Evolutionary conservation across 106 monocot species (phyloP).

Genomic region (Dioscorea zingiberensis): DNA sequence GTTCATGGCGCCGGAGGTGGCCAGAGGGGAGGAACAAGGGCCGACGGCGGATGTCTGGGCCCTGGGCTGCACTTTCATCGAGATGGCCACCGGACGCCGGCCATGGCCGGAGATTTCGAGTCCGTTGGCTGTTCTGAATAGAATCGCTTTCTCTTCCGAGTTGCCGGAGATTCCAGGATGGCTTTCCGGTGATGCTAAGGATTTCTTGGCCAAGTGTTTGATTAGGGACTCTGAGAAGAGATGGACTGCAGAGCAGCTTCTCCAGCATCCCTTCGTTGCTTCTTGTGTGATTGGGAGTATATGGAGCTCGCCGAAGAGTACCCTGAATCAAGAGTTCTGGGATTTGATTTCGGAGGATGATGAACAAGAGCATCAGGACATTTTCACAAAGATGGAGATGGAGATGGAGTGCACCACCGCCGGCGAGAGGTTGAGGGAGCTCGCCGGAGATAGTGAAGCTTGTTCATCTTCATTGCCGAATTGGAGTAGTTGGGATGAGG

Average conservation of each 20-base stretch:
- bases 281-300: background rate
- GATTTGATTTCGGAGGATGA: background rate
- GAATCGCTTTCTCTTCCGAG: conserved; percentile 27
- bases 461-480: no score
- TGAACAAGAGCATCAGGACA: no score
- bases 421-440: no score
- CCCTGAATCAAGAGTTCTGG: conserved; percentile 31
- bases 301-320: conserved; percentile 26
- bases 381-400: no score
- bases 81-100: conserved; percentile 50
- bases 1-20: conserved; percentile 80
- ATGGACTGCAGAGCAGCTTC: conserved; percentile 41
- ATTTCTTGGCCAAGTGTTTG: conserved; percentile 45
- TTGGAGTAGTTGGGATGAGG: no score
- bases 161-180: conserved; percentile 21
- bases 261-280: conserved; percentile 37
- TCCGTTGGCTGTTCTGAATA: conserved; percentile 18
- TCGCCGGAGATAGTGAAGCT: no score
- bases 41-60: conserved; percentile 67
- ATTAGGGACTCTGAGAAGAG: conserved; percentile 25
- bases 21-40: conserved; percentile 51
- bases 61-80: conserved; percentile 49
- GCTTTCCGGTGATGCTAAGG: conserved; percentile 35
- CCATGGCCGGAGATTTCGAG: conserved; percentile 36
- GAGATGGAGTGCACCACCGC: no score